phyloP scores from a whole-genome alignment of 2,329 filamentous ascomycete genomes.

The Fusarium sp. region DNA sequence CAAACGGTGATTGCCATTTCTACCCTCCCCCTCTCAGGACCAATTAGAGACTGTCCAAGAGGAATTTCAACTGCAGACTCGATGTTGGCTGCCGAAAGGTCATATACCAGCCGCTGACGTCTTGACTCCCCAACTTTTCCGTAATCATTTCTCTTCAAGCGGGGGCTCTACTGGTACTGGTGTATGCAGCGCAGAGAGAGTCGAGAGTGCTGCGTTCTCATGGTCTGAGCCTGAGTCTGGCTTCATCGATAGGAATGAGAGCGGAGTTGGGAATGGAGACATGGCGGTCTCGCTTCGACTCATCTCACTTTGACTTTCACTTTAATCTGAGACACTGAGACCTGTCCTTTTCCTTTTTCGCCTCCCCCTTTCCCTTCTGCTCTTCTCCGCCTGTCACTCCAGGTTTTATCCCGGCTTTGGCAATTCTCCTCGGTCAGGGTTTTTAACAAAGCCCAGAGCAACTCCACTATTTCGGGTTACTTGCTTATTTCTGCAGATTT shows the following conservation, averaged over 20 bases:
- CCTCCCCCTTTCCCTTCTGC: constrained; percentile 24
- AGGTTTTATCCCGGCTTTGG: constrained; percentile 21
- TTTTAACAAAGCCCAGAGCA: neutral
- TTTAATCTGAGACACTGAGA: neutral
- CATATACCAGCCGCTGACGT: constrained; percentile 32
- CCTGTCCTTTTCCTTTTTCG: neutral
- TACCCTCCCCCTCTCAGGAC: neutral
- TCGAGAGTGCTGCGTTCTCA: neutral
- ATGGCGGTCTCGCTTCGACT: constrained; percentile 7
- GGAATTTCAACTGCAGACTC: constrained; percentile 10
- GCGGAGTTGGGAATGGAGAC: constrained; percentile 11
- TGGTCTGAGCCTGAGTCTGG: neutral
- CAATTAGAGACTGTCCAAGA: constrained; percentile 8
- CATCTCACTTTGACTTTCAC: neutral
- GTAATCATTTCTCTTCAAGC: neutral
- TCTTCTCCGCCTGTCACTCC: neutral
- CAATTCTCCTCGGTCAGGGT: constrained; percentile 21
- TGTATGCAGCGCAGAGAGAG: neutral
- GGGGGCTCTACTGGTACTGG: too few relatives aligned
- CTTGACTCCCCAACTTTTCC: constrained; percentile 3
- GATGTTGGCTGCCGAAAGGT: constrained; percentile 5
- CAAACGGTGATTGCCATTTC: neutral
- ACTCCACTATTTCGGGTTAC: constrained; percentile 29
- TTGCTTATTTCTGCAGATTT: constrained; percentile 17
- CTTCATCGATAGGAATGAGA: constrained; percentile 11